Conservation (phyloP, 208 protist species). For the Naegleria fowleri region DNA sequence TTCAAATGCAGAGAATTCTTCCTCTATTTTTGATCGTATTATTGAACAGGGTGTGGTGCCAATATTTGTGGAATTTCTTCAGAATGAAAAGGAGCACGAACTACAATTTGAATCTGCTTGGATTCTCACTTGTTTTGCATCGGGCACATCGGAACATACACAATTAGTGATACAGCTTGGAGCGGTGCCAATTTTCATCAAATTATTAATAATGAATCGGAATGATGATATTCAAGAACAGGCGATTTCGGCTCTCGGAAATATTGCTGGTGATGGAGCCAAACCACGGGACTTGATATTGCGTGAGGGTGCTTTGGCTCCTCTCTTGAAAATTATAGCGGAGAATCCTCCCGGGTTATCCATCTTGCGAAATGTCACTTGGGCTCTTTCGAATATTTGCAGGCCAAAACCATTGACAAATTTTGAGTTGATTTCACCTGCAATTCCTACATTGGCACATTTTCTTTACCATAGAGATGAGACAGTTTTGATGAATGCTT, state of each 20-base stretch:
- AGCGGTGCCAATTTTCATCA: slow-evolving; percentile 89
- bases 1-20: neutral
- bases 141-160: slow-evolving; percentile 89
- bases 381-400: slow-evolving; percentile 96
- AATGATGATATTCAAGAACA: slow-evolving; percentile 92
- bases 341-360: slow-evolving; percentile 39
- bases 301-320: slow-evolving; percentile 56
- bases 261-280: slow-evolving; percentile 94
- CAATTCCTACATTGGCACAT: slow-evolving; percentile 72
- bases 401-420: slow-evolving; percentile 91
- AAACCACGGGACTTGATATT: slow-evolving; percentile 83
- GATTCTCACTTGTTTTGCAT: slow-evolving; percentile 97
- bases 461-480: slow-evolving; percentile 82
- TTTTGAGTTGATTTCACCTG: slow-evolving; percentile 60
- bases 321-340: slow-evolving; percentile 64
- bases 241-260: slow-evolving; percentile 96
- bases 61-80: slow-evolving; percentile 82
- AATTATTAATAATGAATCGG: slow-evolving; percentile 69
- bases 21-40: slow-evolving; percentile 66
- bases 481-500: slow-evolving; percentile 88
- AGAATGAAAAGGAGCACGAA: slow-evolving; percentile 54
- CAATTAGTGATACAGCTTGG: slow-evolving; percentile 72
- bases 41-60: slow-evolving; percentile 83
- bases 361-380: slow-evolving; percentile 84
- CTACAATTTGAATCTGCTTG: slow-evolving; percentile 97